Percentiles rank a stretch among this genome's conserved stretches.
Conservation (phyloP, 164 flowering plant species). For the Echeveria elegans region DNA sequence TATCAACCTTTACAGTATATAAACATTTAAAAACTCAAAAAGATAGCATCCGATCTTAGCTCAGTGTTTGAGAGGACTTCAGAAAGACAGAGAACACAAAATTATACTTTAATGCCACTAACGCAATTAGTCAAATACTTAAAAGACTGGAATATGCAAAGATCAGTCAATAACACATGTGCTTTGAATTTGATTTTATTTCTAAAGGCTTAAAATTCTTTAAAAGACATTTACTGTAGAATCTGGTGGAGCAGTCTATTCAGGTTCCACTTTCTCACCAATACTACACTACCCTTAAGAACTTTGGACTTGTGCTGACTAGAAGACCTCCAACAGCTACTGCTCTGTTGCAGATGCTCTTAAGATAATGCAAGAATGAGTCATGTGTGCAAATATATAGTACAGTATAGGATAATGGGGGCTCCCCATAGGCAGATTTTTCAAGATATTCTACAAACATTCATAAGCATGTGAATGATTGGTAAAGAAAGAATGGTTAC, state of each 20-base stretch:
- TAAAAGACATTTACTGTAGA: not conserved
- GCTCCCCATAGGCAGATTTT: not conserved
- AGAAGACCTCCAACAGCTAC: too few species aligned
- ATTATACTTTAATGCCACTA: not conserved
- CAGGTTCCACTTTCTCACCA: not conserved
- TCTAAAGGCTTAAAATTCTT: not conserved
- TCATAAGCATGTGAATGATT: not conserved
- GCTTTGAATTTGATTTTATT: not conserved
- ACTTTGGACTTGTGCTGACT: too few species aligned
- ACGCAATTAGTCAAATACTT: conserved; percentile 3
- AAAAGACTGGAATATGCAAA: not conserved
- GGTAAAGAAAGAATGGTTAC: not conserved
- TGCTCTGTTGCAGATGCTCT: too few species aligned
- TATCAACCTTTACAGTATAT: not conserved
- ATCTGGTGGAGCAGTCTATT: conserved; percentile 1
- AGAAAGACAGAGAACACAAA: not conserved
- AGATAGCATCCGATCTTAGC: too few species aligned
- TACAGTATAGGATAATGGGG: not conserved
- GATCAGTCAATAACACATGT: conserved; percentile 1
- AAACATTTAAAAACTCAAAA: too few species aligned
- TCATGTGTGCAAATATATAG: not conserved
- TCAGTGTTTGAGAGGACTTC: too few species aligned
- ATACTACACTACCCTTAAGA: not conserved
- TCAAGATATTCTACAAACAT: conserved; percentile 3
- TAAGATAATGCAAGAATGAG: not conserved